These are phyloP conservation scores for Arthrobotrys iridis DNA, from an alignment of 2,329 filamentous ascomycete genomes.

Conservation along the genomic window DNA sequence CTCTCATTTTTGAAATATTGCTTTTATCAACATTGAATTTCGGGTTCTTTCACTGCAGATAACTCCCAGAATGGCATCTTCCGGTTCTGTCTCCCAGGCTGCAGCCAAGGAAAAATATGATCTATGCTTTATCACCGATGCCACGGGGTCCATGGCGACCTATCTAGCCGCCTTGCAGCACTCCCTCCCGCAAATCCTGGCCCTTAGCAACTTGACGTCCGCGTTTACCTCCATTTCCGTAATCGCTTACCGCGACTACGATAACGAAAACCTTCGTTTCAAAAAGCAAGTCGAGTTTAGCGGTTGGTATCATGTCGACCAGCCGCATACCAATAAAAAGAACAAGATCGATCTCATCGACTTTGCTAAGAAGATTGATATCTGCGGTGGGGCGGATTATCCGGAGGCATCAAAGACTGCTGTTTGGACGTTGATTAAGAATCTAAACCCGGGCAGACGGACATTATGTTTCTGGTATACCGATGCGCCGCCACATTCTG, in stretches of 20 bases:
- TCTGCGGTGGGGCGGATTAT: slow-evolving; percentile 62
- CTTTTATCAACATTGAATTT: background rate
- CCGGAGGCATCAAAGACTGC: slow-evolving; percentile 67
- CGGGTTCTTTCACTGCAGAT: background rate
- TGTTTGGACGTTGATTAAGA: slow-evolving; percentile 64
- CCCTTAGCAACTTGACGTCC: slow-evolving; percentile 65
- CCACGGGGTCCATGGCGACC: slow-evolving; percentile 64
- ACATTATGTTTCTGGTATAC: slow-evolving; percentile 66
- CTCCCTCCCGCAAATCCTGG: slow-evolving; percentile 67
- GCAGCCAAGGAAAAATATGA: slow-evolving; percentile 60
- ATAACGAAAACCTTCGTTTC: slow-evolving; percentile 50
- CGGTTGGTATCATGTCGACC: slow-evolving; percentile 62
- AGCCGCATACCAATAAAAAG: slow-evolving; percentile 57
- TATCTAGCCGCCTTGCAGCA: slow-evolving; percentile 64
- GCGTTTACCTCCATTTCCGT: slow-evolving; percentile 67
- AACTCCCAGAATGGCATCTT: slow-evolving; percentile 23
- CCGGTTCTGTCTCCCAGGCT: slow-evolving; percentile 16
- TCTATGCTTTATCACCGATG: slow-evolving; percentile 65
- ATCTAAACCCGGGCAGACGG: slow-evolving; percentile 65
- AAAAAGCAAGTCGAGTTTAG: slow-evolving; percentile 64
- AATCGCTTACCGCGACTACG: slow-evolving; percentile 67
- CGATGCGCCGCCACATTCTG: slow-evolving; percentile 65
- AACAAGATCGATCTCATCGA: slow-evolving; percentile 59
- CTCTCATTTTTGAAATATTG: background rate
- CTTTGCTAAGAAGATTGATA: slow-evolving; percentile 60